Conservation (phyloP, 768 basidiomycete genomes). For the Boletus subparvulus region DNA sequence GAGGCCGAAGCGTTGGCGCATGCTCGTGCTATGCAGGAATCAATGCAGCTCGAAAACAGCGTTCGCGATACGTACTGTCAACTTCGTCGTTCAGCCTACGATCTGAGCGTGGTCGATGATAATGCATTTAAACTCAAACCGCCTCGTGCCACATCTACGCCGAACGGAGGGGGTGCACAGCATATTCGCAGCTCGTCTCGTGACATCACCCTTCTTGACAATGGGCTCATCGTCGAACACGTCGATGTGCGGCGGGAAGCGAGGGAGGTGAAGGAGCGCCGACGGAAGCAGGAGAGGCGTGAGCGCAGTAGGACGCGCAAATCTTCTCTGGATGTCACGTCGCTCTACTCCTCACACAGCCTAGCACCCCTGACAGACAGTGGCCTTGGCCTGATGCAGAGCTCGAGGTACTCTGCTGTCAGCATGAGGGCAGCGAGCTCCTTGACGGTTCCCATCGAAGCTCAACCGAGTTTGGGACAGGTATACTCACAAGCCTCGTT, state of each 20-base stretch:
- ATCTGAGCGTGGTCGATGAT: constrained; percentile 50
- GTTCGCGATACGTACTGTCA: constrained; percentile 82
- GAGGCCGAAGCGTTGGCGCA: constrained; percentile 82
- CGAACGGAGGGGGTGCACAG: constrained; percentile 36
- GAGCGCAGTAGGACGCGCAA: constrained; percentile 60
- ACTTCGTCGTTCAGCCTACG: constrained; percentile 75
- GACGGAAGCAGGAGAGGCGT: constrained; percentile 66
- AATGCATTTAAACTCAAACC: constrained; percentile 73
- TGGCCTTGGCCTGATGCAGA: constrained; percentile 53
- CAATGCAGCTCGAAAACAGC: constrained; percentile 68
- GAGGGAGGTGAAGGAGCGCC: constrained; percentile 68
- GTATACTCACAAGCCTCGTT: constrained; percentile 78
- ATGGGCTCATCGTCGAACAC: constrained; percentile 87
- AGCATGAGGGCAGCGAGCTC: constrained; percentile 62
- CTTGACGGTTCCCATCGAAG: constrained; percentile 56
- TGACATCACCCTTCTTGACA: constrained; percentile 80
- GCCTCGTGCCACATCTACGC: constrained; percentile 40
- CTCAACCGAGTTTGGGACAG: constrained; percentile 57
- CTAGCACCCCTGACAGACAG: constrained; percentile 55
- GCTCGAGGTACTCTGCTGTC: constrained; percentile 58
- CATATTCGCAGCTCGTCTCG: constrained; percentile 55
- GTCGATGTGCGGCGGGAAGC: constrained; percentile 82
- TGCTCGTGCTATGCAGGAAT: constrained; percentile 75
- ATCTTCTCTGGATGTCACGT: constrained; percentile 71
- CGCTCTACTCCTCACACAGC: constrained; percentile 68